Percentiles rank a stretch among this genome's conserved stretches.
Evolutionary conservation across 192 early-diverging fungal species (phyloP).

Genomic region (Coemansia sp.): DNA sequence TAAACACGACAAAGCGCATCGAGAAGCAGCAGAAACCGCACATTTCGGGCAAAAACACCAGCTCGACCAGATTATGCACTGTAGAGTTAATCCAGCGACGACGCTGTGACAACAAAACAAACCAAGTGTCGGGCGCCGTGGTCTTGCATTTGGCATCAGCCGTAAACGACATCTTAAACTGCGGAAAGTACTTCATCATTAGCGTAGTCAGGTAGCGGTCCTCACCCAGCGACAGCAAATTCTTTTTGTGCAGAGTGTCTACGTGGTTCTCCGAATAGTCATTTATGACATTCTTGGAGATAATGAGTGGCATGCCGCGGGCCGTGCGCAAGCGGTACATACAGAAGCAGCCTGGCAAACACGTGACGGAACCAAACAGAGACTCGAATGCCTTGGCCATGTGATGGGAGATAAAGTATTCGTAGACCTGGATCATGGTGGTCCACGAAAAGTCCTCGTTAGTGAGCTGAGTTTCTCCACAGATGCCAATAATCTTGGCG

Average conservation of each 20-base stretch:
- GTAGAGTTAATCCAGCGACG: conserved; percentile 99
- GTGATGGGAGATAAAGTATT: conserved; percentile 91
- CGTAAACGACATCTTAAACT: conserved; percentile 88
- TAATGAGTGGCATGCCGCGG: conserved; percentile 75
- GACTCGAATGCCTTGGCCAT: conserved; percentile 87
- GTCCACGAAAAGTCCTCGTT: conserved; percentile 49
- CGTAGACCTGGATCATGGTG: conserved; percentile 96
- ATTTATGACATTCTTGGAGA: conserved; percentile 72
- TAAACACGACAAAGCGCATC: conserved; percentile 94
- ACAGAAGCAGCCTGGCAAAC: conserved; percentile 82
- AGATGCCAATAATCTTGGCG: conserved; percentile 81
- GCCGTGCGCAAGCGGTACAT: conserved; percentile 78
- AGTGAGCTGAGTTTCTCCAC: conserved; percentile 68
- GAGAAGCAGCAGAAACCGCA: conserved; percentile 98
- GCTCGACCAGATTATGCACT: conserved; percentile 92
- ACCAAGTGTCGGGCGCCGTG: conserved; percentile 86
- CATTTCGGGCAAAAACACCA: conserved; percentile 80
- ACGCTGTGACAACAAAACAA: conserved; percentile 85
- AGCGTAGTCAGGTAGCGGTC: conserved; percentile 96
- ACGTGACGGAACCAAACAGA: conserved; percentile 78
- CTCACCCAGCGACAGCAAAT: conserved; percentile 91
- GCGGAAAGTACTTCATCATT: conserved; percentile 97
- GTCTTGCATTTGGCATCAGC: conserved; percentile 85
- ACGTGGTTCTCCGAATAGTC: conserved; percentile 91
- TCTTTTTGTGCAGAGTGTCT: conserved; percentile 97